These are phyloP conservation scores for Mycena pura DNA, from an alignment of 768 basidiomycete genomes.

Conservation along the genomic window DNA sequence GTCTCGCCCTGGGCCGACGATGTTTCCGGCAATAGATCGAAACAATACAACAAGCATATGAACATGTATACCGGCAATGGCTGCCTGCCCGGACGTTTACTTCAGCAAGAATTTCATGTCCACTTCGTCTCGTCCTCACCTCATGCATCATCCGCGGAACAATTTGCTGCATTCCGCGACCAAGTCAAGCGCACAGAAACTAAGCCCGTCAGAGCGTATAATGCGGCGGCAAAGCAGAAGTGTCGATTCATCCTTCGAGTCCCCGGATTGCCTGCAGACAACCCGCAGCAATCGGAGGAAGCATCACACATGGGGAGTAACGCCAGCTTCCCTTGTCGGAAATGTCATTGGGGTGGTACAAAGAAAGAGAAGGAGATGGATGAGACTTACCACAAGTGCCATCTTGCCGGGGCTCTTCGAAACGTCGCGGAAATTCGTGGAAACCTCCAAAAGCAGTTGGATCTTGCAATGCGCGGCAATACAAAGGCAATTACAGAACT, in stretches of 20 bases:
- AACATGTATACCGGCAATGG: no score
- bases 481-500: background rate
- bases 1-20: no score
- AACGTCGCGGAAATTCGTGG: background rate
- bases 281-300: conserved; percentile 29
- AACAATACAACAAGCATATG: no score
- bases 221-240: conserved; percentile 5
- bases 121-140: conserved; percentile 40
- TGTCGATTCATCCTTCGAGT: conserved; percentile 11
- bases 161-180: conserved; percentile 13
- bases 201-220: conserved; percentile 8
- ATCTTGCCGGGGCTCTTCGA: background rate
- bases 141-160: no score
- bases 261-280: conserved; percentile 22
- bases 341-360: conserved; percentile 18
- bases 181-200: conserved; percentile 10
- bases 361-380: conserved; percentile 1
- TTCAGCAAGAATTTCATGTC: no score
- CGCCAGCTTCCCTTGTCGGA: conserved; percentile 21
- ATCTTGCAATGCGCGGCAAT: background rate
- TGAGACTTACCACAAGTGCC: conserved; percentile 15
- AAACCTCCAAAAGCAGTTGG: background rate
- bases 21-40: no score
- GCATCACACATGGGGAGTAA: conserved; percentile 19
- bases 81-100: no score